Percentiles rank a stretch among this genome's conserved stretches.
phyloP scores from a whole-genome alignment of 2,329 filamentous ascomycete genomes.

The Neofusicoccum ribis region DNA sequence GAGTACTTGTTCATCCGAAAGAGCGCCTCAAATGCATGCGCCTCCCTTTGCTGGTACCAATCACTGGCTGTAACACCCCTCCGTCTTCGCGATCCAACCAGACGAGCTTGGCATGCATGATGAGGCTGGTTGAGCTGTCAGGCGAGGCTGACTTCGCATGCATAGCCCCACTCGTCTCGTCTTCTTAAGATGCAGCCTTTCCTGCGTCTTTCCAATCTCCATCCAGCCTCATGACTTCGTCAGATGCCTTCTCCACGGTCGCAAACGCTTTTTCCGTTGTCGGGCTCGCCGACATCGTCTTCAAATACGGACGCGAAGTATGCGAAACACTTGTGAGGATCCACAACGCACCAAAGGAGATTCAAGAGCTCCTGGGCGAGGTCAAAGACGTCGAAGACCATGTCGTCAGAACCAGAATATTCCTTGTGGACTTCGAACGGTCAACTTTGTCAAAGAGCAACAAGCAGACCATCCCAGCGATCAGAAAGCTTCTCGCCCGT shows the following conservation, averaged over 20 bases:
- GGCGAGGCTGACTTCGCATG: neutral
- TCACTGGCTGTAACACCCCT: neutral
- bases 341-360: neutral
- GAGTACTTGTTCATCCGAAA: too few species aligned
- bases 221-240: neutral
- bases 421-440: neutral
- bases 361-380: neutral
- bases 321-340: neutral
- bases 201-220: neutral
- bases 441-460: neutral
- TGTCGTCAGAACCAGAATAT: neutral
- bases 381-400: neutral
- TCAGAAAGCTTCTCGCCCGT: neutral
- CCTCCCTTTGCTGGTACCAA: neutral
- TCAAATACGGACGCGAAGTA: slow-evolving; percentile 1
- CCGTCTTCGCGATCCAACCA: neutral
- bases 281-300: slow-evolving; percentile 5
- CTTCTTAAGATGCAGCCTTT: neutral
- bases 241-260: neutral
- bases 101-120: neutral
- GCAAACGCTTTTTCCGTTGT: slow-evolving; percentile 5
- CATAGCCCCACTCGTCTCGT: too few species aligned
- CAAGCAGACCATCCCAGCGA: neutral
- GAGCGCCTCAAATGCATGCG: neutral
- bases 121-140: neutral